Conservation (phyloP, 2,329 filamentous ascomycete species). For the Trichoderma sp. region DNA sequence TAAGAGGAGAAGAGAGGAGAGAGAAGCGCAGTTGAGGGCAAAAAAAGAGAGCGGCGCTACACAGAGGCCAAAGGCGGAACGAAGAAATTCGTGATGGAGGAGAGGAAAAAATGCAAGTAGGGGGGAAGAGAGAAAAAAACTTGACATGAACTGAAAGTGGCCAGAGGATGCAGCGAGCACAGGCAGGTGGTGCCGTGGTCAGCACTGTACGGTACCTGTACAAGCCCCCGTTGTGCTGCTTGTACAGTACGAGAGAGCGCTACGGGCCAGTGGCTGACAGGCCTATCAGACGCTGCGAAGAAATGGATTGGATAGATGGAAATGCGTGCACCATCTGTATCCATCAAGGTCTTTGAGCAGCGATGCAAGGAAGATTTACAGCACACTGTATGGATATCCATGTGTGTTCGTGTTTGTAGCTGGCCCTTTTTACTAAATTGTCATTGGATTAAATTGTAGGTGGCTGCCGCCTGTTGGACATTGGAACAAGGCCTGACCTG, state of each 20-base stretch:
- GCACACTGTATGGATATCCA: slow-evolving; percentile 8
- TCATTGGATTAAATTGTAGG: background rate
- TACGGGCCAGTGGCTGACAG: background rate
- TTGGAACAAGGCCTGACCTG: too few relatives aligned
- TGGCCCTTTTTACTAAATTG: background rate
- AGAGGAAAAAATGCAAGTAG: slow-evolving; percentile 9
- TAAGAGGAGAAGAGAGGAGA: background rate
- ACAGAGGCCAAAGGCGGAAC: slow-evolving; percentile 8
- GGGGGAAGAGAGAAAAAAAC: background rate
- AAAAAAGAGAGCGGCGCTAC: slow-evolving; percentile 4
- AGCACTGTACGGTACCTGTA: slow-evolving; percentile 7
- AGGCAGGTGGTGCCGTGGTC: slow-evolving; percentile 16
- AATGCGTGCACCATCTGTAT: background rate
- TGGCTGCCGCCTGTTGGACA: background rate
- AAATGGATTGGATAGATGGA: background rate
- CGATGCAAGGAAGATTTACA: background rate
- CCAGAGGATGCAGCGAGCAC: slow-evolving; percentile 8
- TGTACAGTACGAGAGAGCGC: background rate
- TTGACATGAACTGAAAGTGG: background rate
- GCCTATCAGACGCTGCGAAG: background rate
- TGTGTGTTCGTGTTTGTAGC: background rate
- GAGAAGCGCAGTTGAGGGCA: background rate
- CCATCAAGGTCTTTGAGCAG: background rate
- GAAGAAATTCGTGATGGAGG: slow-evolving; percentile 2
- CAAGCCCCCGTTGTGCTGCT: background rate